phyloP scores from a whole-genome alignment of 768 basidiomycete species.

The Dacryopinax primogenitus region DNA sequence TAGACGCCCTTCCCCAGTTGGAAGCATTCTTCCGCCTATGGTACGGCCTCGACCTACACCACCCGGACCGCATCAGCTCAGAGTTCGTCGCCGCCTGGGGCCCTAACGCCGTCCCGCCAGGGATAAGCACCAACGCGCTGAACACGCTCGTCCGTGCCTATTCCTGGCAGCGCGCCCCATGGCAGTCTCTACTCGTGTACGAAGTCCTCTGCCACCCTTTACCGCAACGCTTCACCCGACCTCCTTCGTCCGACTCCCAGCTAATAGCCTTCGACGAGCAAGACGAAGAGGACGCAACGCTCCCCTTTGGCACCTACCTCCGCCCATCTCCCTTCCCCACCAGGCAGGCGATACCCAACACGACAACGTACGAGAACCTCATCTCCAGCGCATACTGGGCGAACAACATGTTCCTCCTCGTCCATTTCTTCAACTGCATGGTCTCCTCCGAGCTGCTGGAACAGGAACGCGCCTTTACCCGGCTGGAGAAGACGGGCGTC shows the following conservation, averaged over 20 bases:
- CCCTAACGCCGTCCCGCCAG: not conserved
- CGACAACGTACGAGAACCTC: not conserved
- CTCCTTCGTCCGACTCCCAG: not conserved
- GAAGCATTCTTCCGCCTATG: not conserved
- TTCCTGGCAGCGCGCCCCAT: not conserved
- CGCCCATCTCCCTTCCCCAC: not conserved
- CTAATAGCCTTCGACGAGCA: not conserved
- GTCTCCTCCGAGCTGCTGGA: not conserved
- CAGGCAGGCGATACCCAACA: not conserved
- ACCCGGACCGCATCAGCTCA: not conserved
- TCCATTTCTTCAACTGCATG: not conserved
- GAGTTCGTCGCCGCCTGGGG: not conserved
- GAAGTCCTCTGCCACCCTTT: not conserved
- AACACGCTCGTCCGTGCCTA: not conserved
- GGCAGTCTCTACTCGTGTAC: not conserved
- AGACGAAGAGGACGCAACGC: not conserved
- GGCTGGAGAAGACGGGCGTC: not conserved
- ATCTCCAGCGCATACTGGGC: not conserved
- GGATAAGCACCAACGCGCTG: not conserved
- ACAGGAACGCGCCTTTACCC: not conserved
- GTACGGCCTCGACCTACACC: not conserved
- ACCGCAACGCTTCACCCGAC: not conserved
- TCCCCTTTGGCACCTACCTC: not conserved
- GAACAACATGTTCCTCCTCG: not conserved
- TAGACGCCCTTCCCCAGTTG: not conserved